Evolutionary conservation across 129 eudicot genomes (phyloP).

Genomic region (Helichrysum umbraculigerum): DNA sequence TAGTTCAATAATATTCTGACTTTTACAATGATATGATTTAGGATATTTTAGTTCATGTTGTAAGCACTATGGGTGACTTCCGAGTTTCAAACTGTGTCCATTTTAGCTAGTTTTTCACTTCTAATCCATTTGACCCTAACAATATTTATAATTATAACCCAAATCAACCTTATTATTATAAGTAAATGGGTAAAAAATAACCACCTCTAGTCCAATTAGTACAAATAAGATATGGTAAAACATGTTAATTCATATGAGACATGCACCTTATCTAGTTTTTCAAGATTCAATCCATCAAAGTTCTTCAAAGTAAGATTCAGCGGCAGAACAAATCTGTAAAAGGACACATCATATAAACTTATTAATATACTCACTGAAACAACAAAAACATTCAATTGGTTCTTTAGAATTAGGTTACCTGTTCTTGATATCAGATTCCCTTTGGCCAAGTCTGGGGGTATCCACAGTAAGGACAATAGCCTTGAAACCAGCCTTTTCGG

Average conservation of each 20-base stretch:
- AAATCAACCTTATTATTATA: too few relatives aligned
- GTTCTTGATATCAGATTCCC: conserved; percentile 96
- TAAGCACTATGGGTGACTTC: not conserved
- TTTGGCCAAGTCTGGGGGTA: conserved; percentile 90
- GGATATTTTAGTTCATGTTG: not conserved
- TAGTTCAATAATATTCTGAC: too few relatives aligned
- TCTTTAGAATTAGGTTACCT: conserved; percentile 47
- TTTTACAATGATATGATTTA: too few relatives aligned
- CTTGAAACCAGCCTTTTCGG: conserved; percentile 93
- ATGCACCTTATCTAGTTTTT: conserved; percentile 72
- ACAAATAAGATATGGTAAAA: not conserved
- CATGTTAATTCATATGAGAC: not conserved
- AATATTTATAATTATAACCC: too few relatives aligned
- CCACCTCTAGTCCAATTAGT: not conserved
- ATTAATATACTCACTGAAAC: not conserved
- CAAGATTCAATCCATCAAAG: conserved; percentile 81
- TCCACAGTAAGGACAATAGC: conserved; percentile 95
- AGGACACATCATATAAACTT: not conserved
- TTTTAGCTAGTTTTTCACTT: not conserved
- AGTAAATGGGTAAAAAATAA: not conserved
- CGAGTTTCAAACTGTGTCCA: not conserved
- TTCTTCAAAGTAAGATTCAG: conserved; percentile 68
- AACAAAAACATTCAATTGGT: not conserved
- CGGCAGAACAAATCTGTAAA: conserved; percentile 69
- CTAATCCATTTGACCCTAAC: too few relatives aligned